Evolutionary conservation across 306 rosid species (phyloP).

Genomic region (Ormosia emarginata): DNA sequence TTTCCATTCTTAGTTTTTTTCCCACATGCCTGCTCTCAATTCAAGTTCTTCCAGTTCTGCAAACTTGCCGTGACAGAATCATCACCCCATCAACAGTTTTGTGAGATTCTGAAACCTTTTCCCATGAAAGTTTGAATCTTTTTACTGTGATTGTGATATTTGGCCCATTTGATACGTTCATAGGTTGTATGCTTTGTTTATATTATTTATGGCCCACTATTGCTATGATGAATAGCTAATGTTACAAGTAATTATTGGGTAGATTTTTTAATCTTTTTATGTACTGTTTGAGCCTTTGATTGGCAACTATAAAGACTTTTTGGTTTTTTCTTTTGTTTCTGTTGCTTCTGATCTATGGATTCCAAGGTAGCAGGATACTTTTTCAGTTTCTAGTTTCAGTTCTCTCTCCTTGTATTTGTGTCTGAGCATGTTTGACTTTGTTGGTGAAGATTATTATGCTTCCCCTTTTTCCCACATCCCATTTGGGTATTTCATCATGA

Average conservation of each 20-base stretch:
- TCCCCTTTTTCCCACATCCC: not conserved
- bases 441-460: not conserved
- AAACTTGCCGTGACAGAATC: not conserved
- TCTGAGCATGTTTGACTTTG: not conserved
- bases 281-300: not conserved
- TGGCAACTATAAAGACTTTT: not conserved
- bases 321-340: not conserved
- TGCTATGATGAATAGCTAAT: not conserved
- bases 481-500: not conserved
- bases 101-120: conserved; percentile 8
- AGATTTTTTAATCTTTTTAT: not conserved
- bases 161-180: not conserved
- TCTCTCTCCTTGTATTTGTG: not conserved
- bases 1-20: not conserved
- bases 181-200: not conserved
- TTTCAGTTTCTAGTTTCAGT: not conserved
- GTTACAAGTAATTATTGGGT: not conserved
- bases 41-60: conserved; percentile 5
- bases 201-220: conserved; percentile 17
- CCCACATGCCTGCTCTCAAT: not conserved
- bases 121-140: not conserved
- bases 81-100: not conserved
- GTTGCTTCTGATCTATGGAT: conserved; percentile 20
- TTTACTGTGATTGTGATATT: not conserved
- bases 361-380: conserved; percentile 12